A percentile compares a stretch with the other conserved stretches of the same genome.
Conservation (phyloP, 1,284 basidiomycete genomes). For the Polyporus tsugae region DNA sequence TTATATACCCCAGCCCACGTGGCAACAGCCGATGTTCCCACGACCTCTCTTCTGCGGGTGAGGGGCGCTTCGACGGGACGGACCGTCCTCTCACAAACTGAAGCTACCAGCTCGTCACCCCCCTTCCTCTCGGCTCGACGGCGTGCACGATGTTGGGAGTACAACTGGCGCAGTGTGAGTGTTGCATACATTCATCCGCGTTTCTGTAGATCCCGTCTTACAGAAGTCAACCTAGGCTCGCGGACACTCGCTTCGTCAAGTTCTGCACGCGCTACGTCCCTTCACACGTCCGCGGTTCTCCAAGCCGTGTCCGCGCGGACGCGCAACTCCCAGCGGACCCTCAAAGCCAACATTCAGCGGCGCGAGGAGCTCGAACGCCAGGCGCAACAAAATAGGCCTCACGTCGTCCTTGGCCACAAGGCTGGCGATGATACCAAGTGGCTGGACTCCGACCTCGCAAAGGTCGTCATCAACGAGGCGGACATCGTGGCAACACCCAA, state of each 20-base stretch:
- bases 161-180: slow-evolving; percentile 42
- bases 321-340: slow-evolving; percentile 49
- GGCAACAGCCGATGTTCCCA: slow-evolving; percentile 21
- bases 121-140: slow-evolving; percentile 30
- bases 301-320: slow-evolving; percentile 46
- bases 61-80: slow-evolving; percentile 13
- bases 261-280: slow-evolving; percentile 44
- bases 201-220: slow-evolving; percentile 6
- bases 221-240: slow-evolving; percentile 44
- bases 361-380: slow-evolving; percentile 53
- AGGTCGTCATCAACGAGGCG: slow-evolving; percentile 64
- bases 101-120: slow-evolving; percentile 18
- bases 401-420: slow-evolving; percentile 77
- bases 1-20: slow-evolving; percentile 33
- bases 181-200: not conserved
- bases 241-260: slow-evolving; percentile 54
- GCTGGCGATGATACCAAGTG: slow-evolving; percentile 71
- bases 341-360: slow-evolving; percentile 60
- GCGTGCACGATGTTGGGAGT: slow-evolving; percentile 40
- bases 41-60: slow-evolving; percentile 5
- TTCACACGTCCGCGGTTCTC: slow-evolving; percentile 65
- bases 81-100: not conserved
- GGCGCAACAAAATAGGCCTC: slow-evolving; percentile 60
- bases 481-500: slow-evolving; percentile 50
- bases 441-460: slow-evolving; percentile 68